These are phyloP conservation scores for Marasmius oreades DNA, from an alignment of 1,284 basidiomycete species.

Conservation along the genomic window DNA sequence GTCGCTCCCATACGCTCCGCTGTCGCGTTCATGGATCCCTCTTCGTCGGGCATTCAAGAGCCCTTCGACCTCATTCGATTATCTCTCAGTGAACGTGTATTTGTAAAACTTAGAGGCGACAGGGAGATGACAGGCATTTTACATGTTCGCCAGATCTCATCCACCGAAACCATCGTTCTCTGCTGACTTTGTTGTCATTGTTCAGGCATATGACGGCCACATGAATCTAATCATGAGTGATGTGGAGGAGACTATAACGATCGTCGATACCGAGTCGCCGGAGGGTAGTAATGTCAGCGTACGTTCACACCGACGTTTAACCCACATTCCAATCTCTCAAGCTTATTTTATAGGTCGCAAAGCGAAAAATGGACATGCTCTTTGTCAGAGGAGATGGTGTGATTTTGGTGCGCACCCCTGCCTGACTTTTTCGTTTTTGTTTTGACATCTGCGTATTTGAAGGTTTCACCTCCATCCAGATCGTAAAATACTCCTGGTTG, in stretches of 20 bases:
- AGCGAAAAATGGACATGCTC: constrained; percentile 95
- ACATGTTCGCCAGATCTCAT: constrained; percentile 61
- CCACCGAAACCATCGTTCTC: constrained; percentile 13
- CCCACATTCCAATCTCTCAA: background rate
- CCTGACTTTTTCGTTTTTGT: background rate
- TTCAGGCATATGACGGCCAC: constrained; percentile 96
- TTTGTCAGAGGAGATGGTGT: constrained; percentile 97
- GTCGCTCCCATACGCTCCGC: too few relatives aligned
- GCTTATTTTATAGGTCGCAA: constrained; percentile 65
- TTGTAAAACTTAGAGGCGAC: constrained; percentile 95
- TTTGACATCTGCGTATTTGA: constrained; percentile 12
- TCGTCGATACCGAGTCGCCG: constrained; percentile 74
- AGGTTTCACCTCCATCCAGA: constrained; percentile 77
- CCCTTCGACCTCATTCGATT: constrained; percentile 98
- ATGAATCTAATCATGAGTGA: constrained; percentile 99
- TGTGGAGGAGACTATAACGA: constrained; percentile 95
- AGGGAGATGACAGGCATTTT: constrained; percentile 90
- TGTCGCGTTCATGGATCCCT: constrained; percentile 55
- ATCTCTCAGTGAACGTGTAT: constrained; percentile 94
- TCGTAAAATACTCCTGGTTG: constrained; percentile 31
- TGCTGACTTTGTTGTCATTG: constrained; percentile 13
- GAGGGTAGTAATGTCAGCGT: constrained; percentile 63
- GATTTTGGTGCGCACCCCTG: constrained; percentile 64
- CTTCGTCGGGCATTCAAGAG: constrained; percentile 81
- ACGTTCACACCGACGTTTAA: constrained; percentile 18